Percentiles rank a stretch among this genome's conserved stretches.
Conservation (phyloP, 73 alveolate species). For the Symbiodinium pilosum region DNA sequence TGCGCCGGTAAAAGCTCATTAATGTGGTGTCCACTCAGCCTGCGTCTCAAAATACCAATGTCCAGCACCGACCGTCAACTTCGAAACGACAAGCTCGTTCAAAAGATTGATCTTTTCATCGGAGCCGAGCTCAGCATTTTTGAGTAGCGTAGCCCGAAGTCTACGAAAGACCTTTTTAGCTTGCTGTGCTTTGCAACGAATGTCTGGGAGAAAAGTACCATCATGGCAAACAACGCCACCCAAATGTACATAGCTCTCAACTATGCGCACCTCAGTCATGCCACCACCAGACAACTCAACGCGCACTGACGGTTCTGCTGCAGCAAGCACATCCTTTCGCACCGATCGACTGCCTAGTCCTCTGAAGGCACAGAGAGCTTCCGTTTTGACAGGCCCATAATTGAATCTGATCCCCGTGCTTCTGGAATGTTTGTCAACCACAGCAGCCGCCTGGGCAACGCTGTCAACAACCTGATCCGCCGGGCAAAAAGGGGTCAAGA, state of each 20-base stretch:
- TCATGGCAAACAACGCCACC: not conserved
- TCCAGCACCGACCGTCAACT: not conserved
- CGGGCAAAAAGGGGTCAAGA: not conserved
- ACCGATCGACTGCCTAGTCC: not conserved
- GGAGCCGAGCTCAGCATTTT: not conserved
- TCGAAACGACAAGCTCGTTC: not conserved
- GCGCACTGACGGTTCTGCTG: not conserved
- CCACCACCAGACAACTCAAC: not conserved
- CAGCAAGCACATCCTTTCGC: not conserved
- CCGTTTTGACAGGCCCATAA: not conserved
- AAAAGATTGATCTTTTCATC: not conserved
- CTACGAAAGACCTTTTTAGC: not conserved
- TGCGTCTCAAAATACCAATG: not conserved
- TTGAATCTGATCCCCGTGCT: not conserved
- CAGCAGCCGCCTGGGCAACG: not conserved
- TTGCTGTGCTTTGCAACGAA: not conserved
- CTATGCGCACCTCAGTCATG: not conserved
- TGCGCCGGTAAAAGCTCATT: not conserved
- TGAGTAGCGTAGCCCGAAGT: not conserved
- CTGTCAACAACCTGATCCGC: not conserved
- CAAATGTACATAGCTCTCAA: not conserved
- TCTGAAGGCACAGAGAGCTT: not conserved
- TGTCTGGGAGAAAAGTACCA: not conserved
- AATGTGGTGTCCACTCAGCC: not conserved
- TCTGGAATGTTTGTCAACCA: not conserved